These are phyloP conservation scores for Didymella keratinophila DNA, from an alignment of 2,329 filamentous ascomycete species.

Conservation along the genomic window DNA sequence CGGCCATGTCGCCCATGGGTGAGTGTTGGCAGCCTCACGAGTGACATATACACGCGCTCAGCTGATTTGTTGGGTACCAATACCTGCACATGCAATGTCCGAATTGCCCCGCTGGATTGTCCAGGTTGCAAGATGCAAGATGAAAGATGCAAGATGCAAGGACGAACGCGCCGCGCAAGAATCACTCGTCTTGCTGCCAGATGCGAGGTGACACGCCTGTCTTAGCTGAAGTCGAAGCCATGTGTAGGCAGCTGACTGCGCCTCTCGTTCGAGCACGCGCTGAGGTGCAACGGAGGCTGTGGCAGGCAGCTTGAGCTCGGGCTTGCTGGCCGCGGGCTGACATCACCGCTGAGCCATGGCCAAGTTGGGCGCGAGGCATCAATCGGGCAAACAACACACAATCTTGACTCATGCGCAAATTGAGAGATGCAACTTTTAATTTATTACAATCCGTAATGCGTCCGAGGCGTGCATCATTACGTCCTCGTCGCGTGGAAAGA, in stretches of 20 bases:
- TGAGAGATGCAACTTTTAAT: constrained; percentile 30
- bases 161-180: constrained; percentile 15
- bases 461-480: constrained; percentile 29
- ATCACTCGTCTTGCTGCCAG: constrained; percentile 1
- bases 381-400: constrained; percentile 22
- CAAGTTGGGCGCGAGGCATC: constrained; percentile 23
- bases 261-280: constrained; percentile 32
- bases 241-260: constrained; percentile 39
- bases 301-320: constrained; percentile 19
- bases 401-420: constrained; percentile 6
- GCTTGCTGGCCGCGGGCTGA: constrained; percentile 14
- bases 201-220: constrained; percentile 15
- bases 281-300: constrained; percentile 24
- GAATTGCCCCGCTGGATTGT: constrained; percentile 25
- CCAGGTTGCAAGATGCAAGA: constrained; percentile 23
- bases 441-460: constrained; percentile 39
- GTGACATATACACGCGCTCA: constrained; percentile 24
- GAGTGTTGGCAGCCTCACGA: constrained; percentile 9
- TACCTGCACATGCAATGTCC: constrained; percentile 31
- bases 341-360: constrained; percentile 27
- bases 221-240: constrained; percentile 24
- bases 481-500: constrained; percentile 21
- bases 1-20: constrained; percentile 37
- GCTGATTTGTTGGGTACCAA: constrained; percentile 28
- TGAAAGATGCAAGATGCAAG: constrained; percentile 17